These are phyloP conservation scores for Thecaphora frezii DNA, from an alignment of 1,284 basidiomycete genomes.

Conservation along the genomic window DNA sequence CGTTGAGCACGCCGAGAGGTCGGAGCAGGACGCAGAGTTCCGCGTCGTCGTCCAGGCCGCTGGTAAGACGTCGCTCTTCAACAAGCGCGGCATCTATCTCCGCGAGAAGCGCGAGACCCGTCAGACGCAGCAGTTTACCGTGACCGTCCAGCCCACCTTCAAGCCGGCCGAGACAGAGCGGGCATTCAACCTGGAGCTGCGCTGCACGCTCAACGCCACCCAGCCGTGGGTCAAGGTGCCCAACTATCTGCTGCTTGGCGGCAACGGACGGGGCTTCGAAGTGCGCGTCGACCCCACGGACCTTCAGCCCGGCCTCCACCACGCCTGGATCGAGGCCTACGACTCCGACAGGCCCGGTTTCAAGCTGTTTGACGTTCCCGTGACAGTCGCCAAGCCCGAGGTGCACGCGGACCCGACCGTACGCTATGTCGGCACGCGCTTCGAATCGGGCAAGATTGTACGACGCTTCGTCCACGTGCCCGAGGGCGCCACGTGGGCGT, in stretches of 20 bases:
- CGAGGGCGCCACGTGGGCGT: constrained; percentile 59
- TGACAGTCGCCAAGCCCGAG: constrained; percentile 58
- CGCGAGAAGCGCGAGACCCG: constrained; percentile 53
- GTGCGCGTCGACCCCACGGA: constrained; percentile 55
- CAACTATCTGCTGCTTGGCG: constrained; percentile 53
- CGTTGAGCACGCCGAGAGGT: constrained; percentile 45
- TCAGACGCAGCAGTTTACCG: constrained; percentile 47
- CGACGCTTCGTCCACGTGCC: constrained; percentile 57
- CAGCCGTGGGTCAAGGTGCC: constrained; percentile 55
- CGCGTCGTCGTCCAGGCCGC: constrained; percentile 51
- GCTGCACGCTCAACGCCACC: constrained; percentile 40
- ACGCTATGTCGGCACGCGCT: constrained; percentile 31
- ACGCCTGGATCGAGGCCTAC: constrained; percentile 51
- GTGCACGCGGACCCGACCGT: constrained; percentile 39
- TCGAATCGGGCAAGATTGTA: constrained; percentile 52
- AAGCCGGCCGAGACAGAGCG: constrained; percentile 52
- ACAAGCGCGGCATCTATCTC: constrained; percentile 58
- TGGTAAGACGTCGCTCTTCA: constrained; percentile 43
- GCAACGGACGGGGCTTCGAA: constrained; percentile 58
- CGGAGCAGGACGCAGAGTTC: constrained; percentile 56
- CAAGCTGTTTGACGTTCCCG: constrained; percentile 56
- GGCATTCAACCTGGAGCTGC: constrained; percentile 53
- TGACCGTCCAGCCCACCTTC: constrained; percentile 54
- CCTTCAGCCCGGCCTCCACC: constrained; percentile 54
- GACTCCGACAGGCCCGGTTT: constrained; percentile 49